A percentile compares a stretch with the other conserved stretches of the same genome.
These are phyloP conservation scores for Escovopsis sp. DNA, from an alignment of 2,329 filamentous ascomycete genomes.

Conservation along the genomic window DNA sequence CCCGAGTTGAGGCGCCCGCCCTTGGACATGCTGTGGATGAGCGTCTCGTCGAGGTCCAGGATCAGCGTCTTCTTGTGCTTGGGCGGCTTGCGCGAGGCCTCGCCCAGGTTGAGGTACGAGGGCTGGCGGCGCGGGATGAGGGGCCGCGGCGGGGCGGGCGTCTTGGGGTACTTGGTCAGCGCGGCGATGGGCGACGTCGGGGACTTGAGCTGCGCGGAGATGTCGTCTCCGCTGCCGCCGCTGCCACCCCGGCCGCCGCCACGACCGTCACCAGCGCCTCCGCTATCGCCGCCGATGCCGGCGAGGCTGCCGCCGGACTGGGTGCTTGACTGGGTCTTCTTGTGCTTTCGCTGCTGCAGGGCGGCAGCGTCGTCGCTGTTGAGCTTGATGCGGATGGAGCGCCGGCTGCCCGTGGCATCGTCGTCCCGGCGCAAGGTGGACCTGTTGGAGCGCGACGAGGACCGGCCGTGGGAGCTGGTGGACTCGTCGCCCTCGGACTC, in stretches of 20 bases:
- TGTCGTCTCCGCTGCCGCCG: conserved; percentile 29
- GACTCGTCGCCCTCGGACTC: conserved; percentile 50
- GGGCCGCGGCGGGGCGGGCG: conserved; percentile 75
- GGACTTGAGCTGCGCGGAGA: conserved; percentile 78
- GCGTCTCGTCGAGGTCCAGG: conserved; percentile 86
- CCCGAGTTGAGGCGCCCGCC: conserved; percentile 90
- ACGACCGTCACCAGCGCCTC: too few relatives aligned
- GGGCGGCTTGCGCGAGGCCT: conserved; percentile 31
- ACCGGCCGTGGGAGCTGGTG: conserved; percentile 18
- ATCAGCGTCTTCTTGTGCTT: conserved; percentile 78
- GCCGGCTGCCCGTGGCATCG: conserved; percentile 48
- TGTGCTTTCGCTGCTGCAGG: conserved; percentile 56
- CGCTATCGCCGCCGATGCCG: too few relatives aligned
- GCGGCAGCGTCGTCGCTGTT: conserved; percentile 63
- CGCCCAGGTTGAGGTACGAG: conserved; percentile 55
- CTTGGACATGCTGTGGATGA: conserved; percentile 97
- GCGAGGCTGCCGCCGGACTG: conserved; percentile 21
- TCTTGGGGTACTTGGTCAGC: conserved; percentile 80
- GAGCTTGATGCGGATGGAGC: conserved; percentile 83
- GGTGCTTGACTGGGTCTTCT: conserved; percentile 39
- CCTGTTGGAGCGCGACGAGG: conserved; percentile 30
- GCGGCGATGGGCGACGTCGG: conserved; percentile 69
- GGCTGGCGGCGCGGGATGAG: conserved; percentile 79
- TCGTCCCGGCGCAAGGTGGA: conserved; percentile 48
- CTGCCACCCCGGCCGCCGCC: too few relatives aligned